These are phyloP conservation scores for Thraustochytrium striatum DNA, from an alignment of 352 stramenopile species.

Conservation along the genomic window DNA sequence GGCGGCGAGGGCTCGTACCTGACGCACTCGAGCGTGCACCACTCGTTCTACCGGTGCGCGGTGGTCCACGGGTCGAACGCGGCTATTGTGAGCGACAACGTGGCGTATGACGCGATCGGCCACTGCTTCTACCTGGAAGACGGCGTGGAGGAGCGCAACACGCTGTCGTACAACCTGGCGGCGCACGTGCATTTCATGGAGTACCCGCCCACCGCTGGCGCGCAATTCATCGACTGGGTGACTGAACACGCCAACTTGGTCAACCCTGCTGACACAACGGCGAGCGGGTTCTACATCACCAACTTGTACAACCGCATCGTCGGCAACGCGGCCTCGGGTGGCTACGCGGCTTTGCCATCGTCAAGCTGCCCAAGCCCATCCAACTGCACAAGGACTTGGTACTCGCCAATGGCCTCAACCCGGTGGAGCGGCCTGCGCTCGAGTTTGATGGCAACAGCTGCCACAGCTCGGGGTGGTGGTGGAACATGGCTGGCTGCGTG, in stretches of 20 bases:
- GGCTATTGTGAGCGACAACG: constrained; percentile 55
- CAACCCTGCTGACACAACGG: constrained; percentile 56
- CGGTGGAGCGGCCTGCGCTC: neutral
- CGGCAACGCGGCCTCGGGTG: constrained; percentile 59
- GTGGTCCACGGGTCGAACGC: constrained; percentile 57
- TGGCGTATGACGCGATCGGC: constrained; percentile 58
- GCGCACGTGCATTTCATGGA: constrained; percentile 58
- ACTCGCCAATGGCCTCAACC: constrained; percentile 4
- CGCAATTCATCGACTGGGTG: neutral
- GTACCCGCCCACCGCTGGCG: neutral
- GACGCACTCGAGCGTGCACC: constrained; percentile 53
- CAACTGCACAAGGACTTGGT: no score
- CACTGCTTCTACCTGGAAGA: constrained; percentile 61
- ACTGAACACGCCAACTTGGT: constrained; percentile 21
- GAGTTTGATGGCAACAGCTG: constrained; percentile 45
- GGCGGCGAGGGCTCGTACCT: constrained; percentile 50
- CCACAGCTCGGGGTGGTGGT: constrained; percentile 20
- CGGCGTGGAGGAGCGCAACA: constrained; percentile 59
- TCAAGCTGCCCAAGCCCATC: constrained; percentile 52
- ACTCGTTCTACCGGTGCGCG: constrained; percentile 55
- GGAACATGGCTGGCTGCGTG: constrained; percentile 19
- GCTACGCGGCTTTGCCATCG: constrained; percentile 56
- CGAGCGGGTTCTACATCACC: constrained; percentile 59
- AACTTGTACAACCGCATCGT: constrained; percentile 58
- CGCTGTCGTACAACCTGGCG: constrained; percentile 57